Base-by-base conservation (phyloP, 2,329 filamentous ascomycete genomes). In the Diaporthe australafricana region DNA sequence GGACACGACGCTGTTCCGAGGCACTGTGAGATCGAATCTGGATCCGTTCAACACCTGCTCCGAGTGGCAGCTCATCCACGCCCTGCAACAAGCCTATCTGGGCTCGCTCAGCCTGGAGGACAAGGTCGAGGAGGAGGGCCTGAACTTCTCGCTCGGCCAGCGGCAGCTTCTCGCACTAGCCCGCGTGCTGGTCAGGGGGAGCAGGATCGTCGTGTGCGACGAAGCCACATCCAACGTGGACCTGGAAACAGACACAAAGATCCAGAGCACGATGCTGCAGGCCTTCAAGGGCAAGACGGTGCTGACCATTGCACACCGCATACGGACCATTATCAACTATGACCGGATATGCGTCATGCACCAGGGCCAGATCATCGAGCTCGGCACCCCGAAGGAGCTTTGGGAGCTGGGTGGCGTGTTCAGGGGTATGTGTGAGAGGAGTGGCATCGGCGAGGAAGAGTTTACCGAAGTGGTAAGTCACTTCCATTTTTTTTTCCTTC, bases 391-490 rank as follows among this genome's bases (percentile, higher is more conserved):
- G 3, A 76, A 88, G 70, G 82, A 79, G 14, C 80, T 94, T 35
- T 94, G 47, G 62, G 48, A 55, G 38, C 5, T 68, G 56, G 90
- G 88, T 16, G 93, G 93, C 1, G 95, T 98, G 68, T 98, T 98
- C 82, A 88, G 92, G 75, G 86, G 92, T 52, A 97, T 98, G 95
- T 98, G 95, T 80, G 94, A 97, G 55, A 87, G 93, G 62, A 95
- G 93, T 78, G 94, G 94, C 2, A 97, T 98, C 69, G 80, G 87
- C 9, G 77, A 80, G 1, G 87, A 88, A 74, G 88, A 90, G 25
- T 60, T 63, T 2, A 63, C 42, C 60, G 42, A 63, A 16, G 60
- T 48, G 22, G 60, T 48, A 20, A 63, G 60, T 63, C 20, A 5
- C 22, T 30, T 5, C 27, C 25, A 27, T n/a, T n/a, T n/a, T 35